A percentile compares a stretch with the other conserved stretches of the same genome.
Conservation (phyloP, 331 rosid genomes). For the Malus hybrid region DNA sequence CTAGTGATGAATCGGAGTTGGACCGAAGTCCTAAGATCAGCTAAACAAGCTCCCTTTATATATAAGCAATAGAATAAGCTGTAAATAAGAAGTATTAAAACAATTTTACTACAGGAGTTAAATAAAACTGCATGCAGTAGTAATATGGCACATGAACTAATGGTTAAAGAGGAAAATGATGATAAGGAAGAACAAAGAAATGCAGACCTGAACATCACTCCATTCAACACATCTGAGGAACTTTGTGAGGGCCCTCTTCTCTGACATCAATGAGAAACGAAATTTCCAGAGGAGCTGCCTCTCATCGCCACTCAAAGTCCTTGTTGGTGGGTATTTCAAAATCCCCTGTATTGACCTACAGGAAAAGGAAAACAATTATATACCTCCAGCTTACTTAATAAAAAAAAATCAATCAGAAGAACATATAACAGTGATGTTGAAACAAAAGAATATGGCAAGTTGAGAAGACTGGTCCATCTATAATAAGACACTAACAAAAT, state of each 20-base stretch:
- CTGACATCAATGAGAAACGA: slow-evolving; percentile 98
- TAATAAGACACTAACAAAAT: background rate
- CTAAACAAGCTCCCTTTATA: background rate
- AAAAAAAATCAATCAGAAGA: slow-evolving; percentile 2
- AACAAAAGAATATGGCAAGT: background rate
- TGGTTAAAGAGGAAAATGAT: background rate
- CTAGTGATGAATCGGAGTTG: background rate
- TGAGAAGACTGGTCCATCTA: background rate
- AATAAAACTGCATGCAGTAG: background rate
- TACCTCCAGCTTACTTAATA: background rate
- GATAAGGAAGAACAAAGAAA: background rate
- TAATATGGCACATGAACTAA: background rate
- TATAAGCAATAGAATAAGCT: background rate
- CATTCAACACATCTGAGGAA: slow-evolving; percentile 97
- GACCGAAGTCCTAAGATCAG: background rate
- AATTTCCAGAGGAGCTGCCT: slow-evolving; percentile 99
- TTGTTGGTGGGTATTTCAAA: slow-evolving; percentile 92
- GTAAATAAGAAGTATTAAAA: background rate
- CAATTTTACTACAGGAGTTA: background rate
- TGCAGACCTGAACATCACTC: slow-evolving; percentile 92
- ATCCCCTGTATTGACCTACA: slow-evolving; percentile 83
- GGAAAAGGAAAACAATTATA: slow-evolving; percentile 13
- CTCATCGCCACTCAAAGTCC: slow-evolving; percentile 95
- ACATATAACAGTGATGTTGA: background rate
- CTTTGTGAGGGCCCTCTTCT: slow-evolving; percentile 98